Evolutionary conservation across 805 yeast genomes (phyloP).

Genomic region (Saturnispora dispora): DNA sequence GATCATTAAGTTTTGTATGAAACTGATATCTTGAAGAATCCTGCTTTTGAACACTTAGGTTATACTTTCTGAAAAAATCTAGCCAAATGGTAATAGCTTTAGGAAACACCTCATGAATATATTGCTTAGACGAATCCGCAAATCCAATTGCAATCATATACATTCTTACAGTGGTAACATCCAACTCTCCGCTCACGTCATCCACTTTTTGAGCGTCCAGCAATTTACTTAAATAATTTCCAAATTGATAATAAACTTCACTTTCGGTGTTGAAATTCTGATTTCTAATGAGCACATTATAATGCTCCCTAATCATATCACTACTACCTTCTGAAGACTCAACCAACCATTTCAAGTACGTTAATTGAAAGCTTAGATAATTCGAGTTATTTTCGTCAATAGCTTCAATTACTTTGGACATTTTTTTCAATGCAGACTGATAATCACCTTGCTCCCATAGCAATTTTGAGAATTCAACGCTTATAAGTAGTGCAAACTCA

Average conservation of each 20-base stretch:
- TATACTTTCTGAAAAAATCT: slow-evolving; percentile 47
- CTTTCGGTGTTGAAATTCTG: slow-evolving; percentile 43
- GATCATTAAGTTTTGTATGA: slow-evolving; percentile 8
- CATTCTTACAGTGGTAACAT: slow-evolving; percentile 43
- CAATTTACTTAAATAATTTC: slow-evolving; percentile 68
- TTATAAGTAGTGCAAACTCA: slow-evolving; percentile 30
- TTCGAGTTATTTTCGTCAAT: slow-evolving; percentile 17
- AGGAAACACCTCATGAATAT: slow-evolving; percentile 68
- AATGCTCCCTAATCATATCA: slow-evolving; percentile 60
- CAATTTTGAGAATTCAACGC: slow-evolving; percentile 69
- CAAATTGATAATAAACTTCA: slow-evolving; percentile 71
- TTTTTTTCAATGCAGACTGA: slow-evolving; percentile 66
- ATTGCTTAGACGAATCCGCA: slow-evolving; percentile 36
- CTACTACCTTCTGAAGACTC: slow-evolving; percentile 76
- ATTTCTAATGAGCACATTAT: slow-evolving; percentile 41
- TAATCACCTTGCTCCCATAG: slow-evolving; percentile 87
- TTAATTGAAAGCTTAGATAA: slow-evolving; percentile 44
- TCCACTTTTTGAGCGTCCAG: slow-evolving; percentile 48
- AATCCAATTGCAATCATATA: slow-evolving; percentile 51
- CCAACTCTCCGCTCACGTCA: slow-evolving; percentile 40
- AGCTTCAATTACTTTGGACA: slow-evolving; percentile 34
- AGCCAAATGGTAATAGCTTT: slow-evolving; percentile 88
- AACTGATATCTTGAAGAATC: neutral
- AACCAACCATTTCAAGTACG: slow-evolving; percentile 85
- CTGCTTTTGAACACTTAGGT: slow-evolving; percentile 1